Percentiles rank a stretch among this genome's conserved stretches.
phyloP scores from a whole-genome alignment of 2,329 filamentous ascomycete genomes.

The Pyrenochaeta sp. region DNA sequence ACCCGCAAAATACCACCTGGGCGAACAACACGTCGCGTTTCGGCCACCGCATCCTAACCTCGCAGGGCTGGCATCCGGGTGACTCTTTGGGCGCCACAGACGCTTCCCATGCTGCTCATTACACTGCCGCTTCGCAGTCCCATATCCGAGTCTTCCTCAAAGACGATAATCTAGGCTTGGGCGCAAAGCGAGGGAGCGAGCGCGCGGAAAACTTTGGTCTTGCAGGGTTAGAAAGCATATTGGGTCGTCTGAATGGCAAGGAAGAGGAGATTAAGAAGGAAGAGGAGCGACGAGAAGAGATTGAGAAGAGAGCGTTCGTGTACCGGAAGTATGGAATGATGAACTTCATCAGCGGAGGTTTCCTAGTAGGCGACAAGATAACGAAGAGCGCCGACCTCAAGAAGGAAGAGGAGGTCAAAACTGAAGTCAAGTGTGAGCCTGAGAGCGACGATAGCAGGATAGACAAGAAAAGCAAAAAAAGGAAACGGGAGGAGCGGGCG shows the following conservation, averaged over 20 bases:
- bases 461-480: slow-evolving; percentile 42
- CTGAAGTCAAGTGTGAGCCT: slow-evolving; percentile 53
- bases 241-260: slow-evolving; percentile 91
- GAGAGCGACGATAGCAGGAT: slow-evolving; percentile 40
- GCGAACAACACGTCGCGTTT: slow-evolving; percentile 81
- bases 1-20: slow-evolving; percentile 98
- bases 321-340: slow-evolving; percentile 80
- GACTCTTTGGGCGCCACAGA: slow-evolving; percentile 80
- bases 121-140: slow-evolving; percentile 81
- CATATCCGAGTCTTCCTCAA: slow-evolving; percentile 87
- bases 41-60: slow-evolving; percentile 86
- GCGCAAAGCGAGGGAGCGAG: slow-evolving; percentile 77
- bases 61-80: slow-evolving; percentile 91
- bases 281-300: slow-evolving; percentile 70
- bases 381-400: slow-evolving; percentile 57
- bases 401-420: slow-evolving; percentile 35
- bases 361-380: slow-evolving; percentile 68
- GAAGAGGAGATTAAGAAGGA: slow-evolving; percentile 77
- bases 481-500: slow-evolving; percentile 41
- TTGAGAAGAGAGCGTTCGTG: slow-evolving; percentile 77
- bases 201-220: slow-evolving; percentile 79
- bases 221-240: slow-evolving; percentile 83
- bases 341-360: slow-evolving; percentile 87
- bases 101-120: slow-evolving; percentile 76
- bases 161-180: slow-evolving; percentile 89